A percentile compares a stretch with the other conserved stretches of the same genome.
phyloP scores from a whole-genome alignment of 108 stramenopile genomes.

The Craspedostauros australis region DNA sequence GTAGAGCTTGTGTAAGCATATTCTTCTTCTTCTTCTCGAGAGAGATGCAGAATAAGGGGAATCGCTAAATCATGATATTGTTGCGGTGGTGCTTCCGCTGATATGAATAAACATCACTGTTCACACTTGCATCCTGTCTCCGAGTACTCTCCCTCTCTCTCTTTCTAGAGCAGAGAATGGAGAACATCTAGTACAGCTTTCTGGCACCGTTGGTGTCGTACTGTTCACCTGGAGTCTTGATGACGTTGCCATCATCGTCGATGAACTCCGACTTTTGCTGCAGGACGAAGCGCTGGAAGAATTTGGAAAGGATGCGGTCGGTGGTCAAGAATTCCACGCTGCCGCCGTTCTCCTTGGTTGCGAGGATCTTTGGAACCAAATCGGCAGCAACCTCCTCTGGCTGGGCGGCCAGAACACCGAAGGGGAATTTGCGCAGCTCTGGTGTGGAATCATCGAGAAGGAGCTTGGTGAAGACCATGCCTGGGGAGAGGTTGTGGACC shows the following conservation, averaged over 20 bases:
- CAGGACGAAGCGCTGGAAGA: conserved; percentile 82
- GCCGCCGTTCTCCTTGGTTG: conserved; percentile 51
- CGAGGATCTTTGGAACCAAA: conserved; percentile 86
- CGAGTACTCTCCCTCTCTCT: too few species aligned
- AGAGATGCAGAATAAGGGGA: too few species aligned
- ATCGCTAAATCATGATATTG: too few species aligned
- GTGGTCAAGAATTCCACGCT: conserved; percentile 85
- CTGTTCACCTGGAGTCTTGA: conserved; percentile 75
- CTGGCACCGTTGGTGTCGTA: conserved; percentile 83
- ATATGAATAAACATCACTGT: too few species aligned
- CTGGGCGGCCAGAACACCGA: conserved; percentile 86
- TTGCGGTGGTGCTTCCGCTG: too few species aligned
- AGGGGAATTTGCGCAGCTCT: conserved; percentile 89
- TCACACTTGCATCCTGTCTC: too few species aligned
- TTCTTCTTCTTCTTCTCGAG: too few species aligned
- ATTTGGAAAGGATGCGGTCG: conserved; percentile 81
- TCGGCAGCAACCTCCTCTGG: conserved; percentile 89
- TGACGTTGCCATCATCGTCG: conserved; percentile 91
- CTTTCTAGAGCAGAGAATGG: too few species aligned
- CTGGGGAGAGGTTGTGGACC: conserved; percentile 84
- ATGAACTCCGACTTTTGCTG: conserved; percentile 89
- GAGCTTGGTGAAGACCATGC: conserved; percentile 90
- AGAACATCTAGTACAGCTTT: conserved; percentile 56
- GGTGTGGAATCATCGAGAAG: conserved; percentile 87
- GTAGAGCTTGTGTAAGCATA: too few species aligned